Evolutionary conservation across 2,329 filamentous ascomycete genomes (phyloP).

Genomic region (Stemphylium vesicarium): DNA sequence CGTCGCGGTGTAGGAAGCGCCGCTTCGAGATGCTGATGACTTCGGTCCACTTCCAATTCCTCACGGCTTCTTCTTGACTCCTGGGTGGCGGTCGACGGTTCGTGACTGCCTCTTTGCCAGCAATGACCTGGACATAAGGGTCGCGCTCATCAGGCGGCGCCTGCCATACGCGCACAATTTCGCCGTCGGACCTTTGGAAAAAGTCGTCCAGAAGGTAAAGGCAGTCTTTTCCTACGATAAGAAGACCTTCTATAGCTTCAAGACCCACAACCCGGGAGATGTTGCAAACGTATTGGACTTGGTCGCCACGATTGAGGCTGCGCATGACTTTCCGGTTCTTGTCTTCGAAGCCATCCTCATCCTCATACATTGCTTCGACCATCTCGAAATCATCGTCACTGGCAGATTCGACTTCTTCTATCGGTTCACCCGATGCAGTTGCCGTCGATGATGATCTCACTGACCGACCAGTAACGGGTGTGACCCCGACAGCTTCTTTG

Average conservation of each 20-base stretch:
- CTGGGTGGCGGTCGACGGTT: conserved; percentile 42
- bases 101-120: conserved; percentile 72
- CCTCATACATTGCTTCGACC: conserved; percentile 88
- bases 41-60: conserved; percentile 93
- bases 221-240: conserved; percentile 90
- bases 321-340: conserved; percentile 99
- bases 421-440: conserved; percentile 37
- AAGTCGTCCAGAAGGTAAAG: conserved; percentile 97
- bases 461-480: conserved; percentile 31
- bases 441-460: conserved; percentile 29
- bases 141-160: conserved; percentile 91
- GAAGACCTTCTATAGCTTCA: conserved; percentile 89
- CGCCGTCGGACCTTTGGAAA: conserved; percentile 91
- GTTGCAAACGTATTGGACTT: conserved; percentile 93
- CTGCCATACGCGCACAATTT: conserved; percentile 96
- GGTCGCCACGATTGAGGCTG: conserved; percentile 85
- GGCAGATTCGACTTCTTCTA: conserved; percentile 51
- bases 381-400: conserved; percentile 94
- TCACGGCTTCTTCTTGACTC: conserved; percentile 70
- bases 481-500: conserved; percentile 38
- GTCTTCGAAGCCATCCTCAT: conserved; percentile 88
- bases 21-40: conserved; percentile 95
- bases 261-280: conserved; percentile 92
- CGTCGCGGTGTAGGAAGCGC: conserved; percentile 92
- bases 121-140: conserved; percentile 92